Base-by-base conservation (phyloP, 345 rosid genomes). In the Lepidium africanum region DNA sequence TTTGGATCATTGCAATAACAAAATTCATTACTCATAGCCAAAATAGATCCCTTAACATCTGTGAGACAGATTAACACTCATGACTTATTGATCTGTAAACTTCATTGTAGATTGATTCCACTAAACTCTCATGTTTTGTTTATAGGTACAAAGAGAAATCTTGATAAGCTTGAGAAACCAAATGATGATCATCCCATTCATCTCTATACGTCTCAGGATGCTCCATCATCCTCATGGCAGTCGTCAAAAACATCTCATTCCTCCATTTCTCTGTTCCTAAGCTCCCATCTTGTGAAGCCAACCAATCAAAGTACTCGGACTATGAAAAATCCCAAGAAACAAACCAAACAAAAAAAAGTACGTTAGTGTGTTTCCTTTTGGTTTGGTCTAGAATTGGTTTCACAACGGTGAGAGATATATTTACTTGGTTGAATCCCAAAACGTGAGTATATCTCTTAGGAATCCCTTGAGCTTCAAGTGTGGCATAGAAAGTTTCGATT, bases 391-490 rank as follows among this genome's bases (percentile, higher is more conserved):
- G 8, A 40, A n/a, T 69, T 51, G 14, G 46, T 58, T 25, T 48
- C 33, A n/a, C n/a, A 13, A 30, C 2, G 32, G 3, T 1, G 16
- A 49, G 5, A 13, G 7, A 30, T 30, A 30, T 36, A 14, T 30
- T 46, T 82, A 85, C 96, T 87, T 85, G 88, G 70, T 74, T 2
- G 33, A 33, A 36, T 8, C 61, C 67, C 72, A 80, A 2, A n/a
- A 12, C 25, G 74, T 91, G 97, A 53, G 96, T 83, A 67, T 87
- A 77, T 45, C 83, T 74, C 64, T 87, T 85, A 4, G 94, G 86
- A 48, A 64, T 40, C 25, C 86, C 84, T 33, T 81, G 71, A 35
- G 82, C 82, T 81, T 87, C 84, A 11, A 83, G 87, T 11, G 67
- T 21, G 3, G 72, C 56, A 49, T 91, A 91, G 6, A 84, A 81